Evolutionary conservation across 2,329 filamentous ascomycete genomes (phyloP).

Genomic region (Geosmithia flava): DNA sequence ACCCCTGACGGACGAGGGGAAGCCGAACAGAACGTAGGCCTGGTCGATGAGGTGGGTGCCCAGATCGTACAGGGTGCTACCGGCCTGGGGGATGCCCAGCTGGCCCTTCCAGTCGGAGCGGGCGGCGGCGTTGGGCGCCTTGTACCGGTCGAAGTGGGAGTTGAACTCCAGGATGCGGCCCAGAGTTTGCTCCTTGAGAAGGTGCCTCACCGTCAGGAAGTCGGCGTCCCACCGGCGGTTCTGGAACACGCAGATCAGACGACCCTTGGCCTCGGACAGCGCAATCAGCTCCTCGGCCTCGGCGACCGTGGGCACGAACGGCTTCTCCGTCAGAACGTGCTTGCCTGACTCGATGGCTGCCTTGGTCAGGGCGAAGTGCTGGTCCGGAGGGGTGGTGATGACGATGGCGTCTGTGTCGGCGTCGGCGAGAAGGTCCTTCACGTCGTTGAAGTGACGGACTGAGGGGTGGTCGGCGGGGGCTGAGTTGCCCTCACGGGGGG

Average conservation of each 20-base stretch:
- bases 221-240: conserved; percentile 71
- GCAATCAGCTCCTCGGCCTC: conserved; percentile 53
- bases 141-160: conserved; percentile 69
- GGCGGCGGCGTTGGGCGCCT: conserved; percentile 29
- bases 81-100: conserved; percentile 46
- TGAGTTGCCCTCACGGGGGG: conserved; percentile 50
- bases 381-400: conserved; percentile 59
- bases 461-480: conserved; percentile 56
- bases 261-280: conserved; percentile 36
- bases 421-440: conserved; percentile 53
- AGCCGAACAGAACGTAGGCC: conserved; percentile 56
- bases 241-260: conserved; percentile 57
- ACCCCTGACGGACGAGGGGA: conserved; percentile 54
- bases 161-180: conserved; percentile 69
- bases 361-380: conserved; percentile 55
- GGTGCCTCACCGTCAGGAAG: conserved; percentile 55
- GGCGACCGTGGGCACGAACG: conserved; percentile 59
- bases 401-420: conserved; percentile 55
- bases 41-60: conserved; percentile 71
- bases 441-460: conserved; percentile 50
- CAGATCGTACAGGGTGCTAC: conserved; percentile 60
- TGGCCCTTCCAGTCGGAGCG: conserved; percentile 55
- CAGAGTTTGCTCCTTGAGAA: conserved; percentile 45
- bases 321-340: conserved; percentile 74
- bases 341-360: conserved; percentile 57